Evolutionary conservation across 1,139 yeast genomes (phyloP).

Genomic region (Cylindricascospora bacillispora): DNA sequence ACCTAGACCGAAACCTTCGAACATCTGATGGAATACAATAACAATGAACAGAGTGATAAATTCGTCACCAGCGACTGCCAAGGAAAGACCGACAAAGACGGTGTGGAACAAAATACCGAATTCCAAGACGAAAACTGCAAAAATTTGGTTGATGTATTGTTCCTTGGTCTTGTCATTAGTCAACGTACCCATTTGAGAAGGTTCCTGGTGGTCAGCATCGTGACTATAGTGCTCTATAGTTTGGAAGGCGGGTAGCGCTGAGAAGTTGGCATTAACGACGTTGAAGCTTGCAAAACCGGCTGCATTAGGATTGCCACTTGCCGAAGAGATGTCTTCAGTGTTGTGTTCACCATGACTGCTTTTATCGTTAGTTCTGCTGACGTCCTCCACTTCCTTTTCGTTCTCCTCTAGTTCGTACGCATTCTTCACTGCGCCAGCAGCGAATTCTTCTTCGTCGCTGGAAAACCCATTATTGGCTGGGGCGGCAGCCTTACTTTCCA

Average conservation of each 20-base stretch:
- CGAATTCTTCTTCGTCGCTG: neutral
- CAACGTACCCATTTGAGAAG: conserved; percentile 35
- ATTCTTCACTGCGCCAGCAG: neutral
- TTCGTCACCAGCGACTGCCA: conserved; percentile 65
- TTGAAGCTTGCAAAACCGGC: no score
- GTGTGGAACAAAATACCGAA: conserved; percentile 75
- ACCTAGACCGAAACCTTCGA: conserved; percentile 86
- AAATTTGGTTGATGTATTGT: conserved; percentile 19
- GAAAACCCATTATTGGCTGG: neutral
- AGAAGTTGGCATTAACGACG: neutral
- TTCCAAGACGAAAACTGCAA: conserved; percentile 51
- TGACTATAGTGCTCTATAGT: conserved; percentile 34
- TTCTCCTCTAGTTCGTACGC: neutral
- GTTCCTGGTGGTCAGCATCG: conserved; percentile 43
- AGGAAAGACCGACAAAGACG: conserved; percentile 59
- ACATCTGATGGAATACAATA: conserved; percentile 78
- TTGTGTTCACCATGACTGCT: neutral
- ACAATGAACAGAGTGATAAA: conserved; percentile 67
- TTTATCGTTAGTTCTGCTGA: neutral
- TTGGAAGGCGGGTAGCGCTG: neutral
- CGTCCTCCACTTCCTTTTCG: conserved; percentile 1
- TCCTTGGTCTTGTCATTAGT: conserved; percentile 7
- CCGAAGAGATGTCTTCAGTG: neutral
- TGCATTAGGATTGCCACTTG: no score
- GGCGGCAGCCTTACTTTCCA: no score